Base-by-base conservation (phyloP, 2,329 filamentous ascomycete species). In the Fusarium dlaminii region DNA sequence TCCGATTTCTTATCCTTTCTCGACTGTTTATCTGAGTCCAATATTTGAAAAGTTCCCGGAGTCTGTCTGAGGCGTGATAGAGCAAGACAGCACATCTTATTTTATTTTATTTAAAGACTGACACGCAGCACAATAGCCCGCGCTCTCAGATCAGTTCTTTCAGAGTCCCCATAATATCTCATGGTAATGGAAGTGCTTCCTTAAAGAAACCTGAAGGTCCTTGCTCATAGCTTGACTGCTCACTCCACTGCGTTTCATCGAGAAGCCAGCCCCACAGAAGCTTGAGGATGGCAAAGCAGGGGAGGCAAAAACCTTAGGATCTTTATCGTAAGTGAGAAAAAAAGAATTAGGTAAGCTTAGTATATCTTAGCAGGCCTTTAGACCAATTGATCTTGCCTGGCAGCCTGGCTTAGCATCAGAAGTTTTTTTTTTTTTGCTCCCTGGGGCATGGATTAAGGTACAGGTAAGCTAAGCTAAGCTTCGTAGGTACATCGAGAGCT, bases 201-300 rank as follows among this genome's bases (percentile, higher is more conserved):
- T 24, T 15, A 18, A 27, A 17, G 45, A 20, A 30, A n/a, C 14
- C 11, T 48, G 15, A 4, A 34, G 4, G 30, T 36, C 24, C 48
- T 24, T 20, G 30, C 30, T 24, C 48, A 24, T 6, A 13, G 4
- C 17, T 24, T 24, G 8, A 34, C 30, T 51, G n/a, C 30, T 37
- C 27, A 17, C 30, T 37, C 27, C 46, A 20, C 29, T 29, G n/a
- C 36, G 20, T 27, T 59, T 49, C 30, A 66, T 37, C 30, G 9
- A n/a, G 30, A 11, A 34, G 20, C 9, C 12, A 24, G 51, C 66
- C 59, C 67, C 66, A 58, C 67, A 70, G 49, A 65, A 70, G 51
- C 67, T 70, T 36, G 10, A 27, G 13, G 12, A 30, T 17, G 14
- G 20, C 11, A n/a, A n/a, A n/a, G n/a, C 9, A 18, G 34, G 34